Evolutionary conservation across 2,329 filamentous ascomycete species (phyloP).

Genomic region (Trichoderma sp.): DNA sequence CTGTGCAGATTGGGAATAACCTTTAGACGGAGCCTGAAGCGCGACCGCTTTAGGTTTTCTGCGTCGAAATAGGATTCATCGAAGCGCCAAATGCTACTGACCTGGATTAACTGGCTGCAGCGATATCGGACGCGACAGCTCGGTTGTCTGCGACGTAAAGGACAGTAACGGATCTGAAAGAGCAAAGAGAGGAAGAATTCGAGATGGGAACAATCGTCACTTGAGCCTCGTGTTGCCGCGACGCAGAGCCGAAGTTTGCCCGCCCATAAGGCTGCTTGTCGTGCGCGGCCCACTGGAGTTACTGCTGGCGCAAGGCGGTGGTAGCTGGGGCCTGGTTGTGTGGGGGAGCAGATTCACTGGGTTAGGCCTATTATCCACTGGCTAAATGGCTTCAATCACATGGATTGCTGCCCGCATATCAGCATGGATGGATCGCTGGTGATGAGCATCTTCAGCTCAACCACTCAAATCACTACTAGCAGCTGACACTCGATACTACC

Average conservation of each 20-base stretch:
- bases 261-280: constrained; percentile 7
- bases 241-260: constrained; percentile 25
- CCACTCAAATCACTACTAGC: background rate
- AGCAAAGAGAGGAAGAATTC: background rate
- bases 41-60: constrained; percentile 1
- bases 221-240: constrained; percentile 15
- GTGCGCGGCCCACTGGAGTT: background rate
- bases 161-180: background rate
- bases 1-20: constrained; percentile 14
- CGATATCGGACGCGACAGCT: constrained; percentile 24
- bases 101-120: constrained; percentile 20
- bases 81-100: background rate
- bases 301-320: background rate
- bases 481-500: background rate
- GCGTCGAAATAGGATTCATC: background rate
- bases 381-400: background rate
- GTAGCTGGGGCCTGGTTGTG: background rate
- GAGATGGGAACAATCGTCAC: constrained; percentile 14
- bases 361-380: background rate
- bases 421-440: background rate
- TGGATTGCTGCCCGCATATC: background rate
- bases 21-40: constrained; percentile 2
- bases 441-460: background rate
- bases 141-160: constrained; percentile 11
- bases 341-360: background rate